phyloP scores from a whole-genome alignment of 176 grass and related monocot genomes.

The Cenchrus americanus region DNA sequence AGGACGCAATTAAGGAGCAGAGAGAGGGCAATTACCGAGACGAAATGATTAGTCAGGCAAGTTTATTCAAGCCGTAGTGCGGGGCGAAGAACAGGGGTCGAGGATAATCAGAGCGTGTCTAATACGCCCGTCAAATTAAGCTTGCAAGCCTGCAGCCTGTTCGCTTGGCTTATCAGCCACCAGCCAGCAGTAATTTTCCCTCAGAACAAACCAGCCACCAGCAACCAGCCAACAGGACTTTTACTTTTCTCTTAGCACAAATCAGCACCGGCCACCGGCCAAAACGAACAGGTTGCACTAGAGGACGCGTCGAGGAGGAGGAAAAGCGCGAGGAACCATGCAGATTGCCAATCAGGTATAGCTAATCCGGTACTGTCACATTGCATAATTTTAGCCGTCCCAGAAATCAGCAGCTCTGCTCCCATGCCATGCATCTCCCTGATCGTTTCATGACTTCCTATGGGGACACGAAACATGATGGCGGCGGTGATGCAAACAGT shows the following conservation, averaged over 20 bases:
- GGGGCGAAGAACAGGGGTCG: neutral
- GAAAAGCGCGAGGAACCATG: conserved; percentile 2
- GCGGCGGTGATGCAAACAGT: neutral
- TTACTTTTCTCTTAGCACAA: too few species aligned
- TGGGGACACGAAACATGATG: neutral
- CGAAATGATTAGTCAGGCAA: conserved; percentile 20
- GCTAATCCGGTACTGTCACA: neutral
- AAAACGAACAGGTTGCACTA: too few species aligned
- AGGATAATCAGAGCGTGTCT: neutral
- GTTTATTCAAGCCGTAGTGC: conserved; percentile 2
- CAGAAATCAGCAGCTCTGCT: neutral
- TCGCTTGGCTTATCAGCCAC: too few species aligned
- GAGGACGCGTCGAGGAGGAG: neutral
- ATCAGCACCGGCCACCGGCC: too few species aligned
- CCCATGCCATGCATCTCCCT: neutral
- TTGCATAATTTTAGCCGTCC: neutral
- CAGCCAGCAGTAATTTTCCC: too few species aligned
- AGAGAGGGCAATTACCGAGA: conserved; percentile 26
- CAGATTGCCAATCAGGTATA: neutral
- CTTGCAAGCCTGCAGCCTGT: neutral
- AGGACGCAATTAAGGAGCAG: conserved; percentile 22
- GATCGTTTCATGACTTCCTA: neutral
- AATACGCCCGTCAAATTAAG: neutral
- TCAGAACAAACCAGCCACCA: too few species aligned
- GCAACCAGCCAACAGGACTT: too few species aligned